These are phyloP conservation scores for Lotus japonicus DNA, from an alignment of 306 rosid species.

Conservation along the genomic window DNA sequence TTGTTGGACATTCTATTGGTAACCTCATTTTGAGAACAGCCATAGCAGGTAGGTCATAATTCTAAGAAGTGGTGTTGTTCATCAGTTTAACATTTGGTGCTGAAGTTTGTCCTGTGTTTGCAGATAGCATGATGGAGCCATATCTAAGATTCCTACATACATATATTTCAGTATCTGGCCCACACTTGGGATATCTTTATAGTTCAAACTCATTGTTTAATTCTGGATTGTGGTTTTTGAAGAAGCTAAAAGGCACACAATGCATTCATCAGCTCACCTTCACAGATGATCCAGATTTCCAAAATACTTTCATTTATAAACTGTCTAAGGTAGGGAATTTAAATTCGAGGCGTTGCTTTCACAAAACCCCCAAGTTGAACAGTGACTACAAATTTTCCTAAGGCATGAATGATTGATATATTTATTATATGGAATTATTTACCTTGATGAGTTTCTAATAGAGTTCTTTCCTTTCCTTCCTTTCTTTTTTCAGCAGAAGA, in stretches of 20 bases:
- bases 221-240: constrained; percentile 93
- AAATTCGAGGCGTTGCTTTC: too few species aligned
- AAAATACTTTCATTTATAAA: constrained; percentile 75
- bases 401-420: background rate
- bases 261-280: constrained; percentile 95
- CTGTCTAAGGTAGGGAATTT: constrained; percentile 64
- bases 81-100: constrained; percentile 22
- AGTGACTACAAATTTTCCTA: background rate
- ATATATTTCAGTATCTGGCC: constrained; percentile 91
- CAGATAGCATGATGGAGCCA: constrained; percentile 90
- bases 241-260: constrained; percentile 77
- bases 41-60: constrained; percentile 53
- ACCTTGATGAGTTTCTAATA: constrained; percentile 17
- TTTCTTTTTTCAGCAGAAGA: constrained; percentile 70
- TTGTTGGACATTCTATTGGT: constrained; percentile 98
- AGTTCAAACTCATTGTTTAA: constrained; percentile 90
- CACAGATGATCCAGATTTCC: constrained; percentile 85
- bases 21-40: constrained; percentile 91
- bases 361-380: too few species aligned
- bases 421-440: background rate
- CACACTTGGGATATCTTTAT: constrained; percentile 95
- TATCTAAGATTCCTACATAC: constrained; percentile 56
- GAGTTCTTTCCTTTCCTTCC: constrained; percentile 6
- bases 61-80: constrained; percentile 10
- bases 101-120: constrained; percentile 28